Percentiles rank a stretch among this genome's conserved stretches.
Evolutionary conservation across 148 eudicot species (phyloP).

Genomic region (Nyssa sinensis): DNA sequence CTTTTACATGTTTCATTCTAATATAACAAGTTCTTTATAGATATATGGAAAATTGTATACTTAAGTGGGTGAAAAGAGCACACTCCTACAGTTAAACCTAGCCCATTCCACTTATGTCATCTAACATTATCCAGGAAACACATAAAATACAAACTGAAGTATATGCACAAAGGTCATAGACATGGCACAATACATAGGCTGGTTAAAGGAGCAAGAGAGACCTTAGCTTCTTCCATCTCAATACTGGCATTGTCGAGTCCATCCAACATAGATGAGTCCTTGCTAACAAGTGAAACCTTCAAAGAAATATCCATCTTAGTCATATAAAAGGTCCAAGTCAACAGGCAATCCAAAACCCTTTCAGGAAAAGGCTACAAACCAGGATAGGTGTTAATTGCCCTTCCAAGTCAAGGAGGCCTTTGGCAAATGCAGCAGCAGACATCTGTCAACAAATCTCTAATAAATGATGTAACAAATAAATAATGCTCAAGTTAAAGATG

Average conservation of each 20-base stretch:
- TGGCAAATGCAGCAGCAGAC: conserved; percentile 99
- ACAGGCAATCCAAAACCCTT: conserved; percentile 6
- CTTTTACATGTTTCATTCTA: too few relatives aligned
- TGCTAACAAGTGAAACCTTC: conserved; percentile 98
- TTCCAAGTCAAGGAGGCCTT: conserved; percentile 98
- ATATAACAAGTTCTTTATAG: too few relatives aligned
- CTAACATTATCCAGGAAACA: too few relatives aligned
- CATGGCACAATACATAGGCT: background rate
- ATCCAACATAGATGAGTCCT: conserved; percentile 98
- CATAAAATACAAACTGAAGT: too few relatives aligned
- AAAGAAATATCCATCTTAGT: conserved; percentile 20
- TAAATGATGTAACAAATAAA: background rate
- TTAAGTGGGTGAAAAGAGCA: too few relatives aligned
- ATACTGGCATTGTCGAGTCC: conserved; percentile 96
- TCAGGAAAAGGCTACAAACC: conserved; percentile 39
- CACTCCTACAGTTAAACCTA: too few relatives aligned
- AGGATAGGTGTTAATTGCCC: conserved; percentile 95
- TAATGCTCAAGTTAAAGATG: conserved; percentile 1
- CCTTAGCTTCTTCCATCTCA: conserved; percentile 98
- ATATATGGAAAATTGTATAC: too few relatives aligned
- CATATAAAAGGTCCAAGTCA: conserved; percentile 12
- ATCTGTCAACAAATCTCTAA: conserved; percentile 43
- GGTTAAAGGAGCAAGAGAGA: conserved; percentile 18
- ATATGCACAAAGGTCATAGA: background rate
- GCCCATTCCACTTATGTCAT: too few relatives aligned